These are phyloP conservation scores for Acorus calamus DNA, from an alignment of 106 monocot genomes.

Conservation along the genomic window DNA sequence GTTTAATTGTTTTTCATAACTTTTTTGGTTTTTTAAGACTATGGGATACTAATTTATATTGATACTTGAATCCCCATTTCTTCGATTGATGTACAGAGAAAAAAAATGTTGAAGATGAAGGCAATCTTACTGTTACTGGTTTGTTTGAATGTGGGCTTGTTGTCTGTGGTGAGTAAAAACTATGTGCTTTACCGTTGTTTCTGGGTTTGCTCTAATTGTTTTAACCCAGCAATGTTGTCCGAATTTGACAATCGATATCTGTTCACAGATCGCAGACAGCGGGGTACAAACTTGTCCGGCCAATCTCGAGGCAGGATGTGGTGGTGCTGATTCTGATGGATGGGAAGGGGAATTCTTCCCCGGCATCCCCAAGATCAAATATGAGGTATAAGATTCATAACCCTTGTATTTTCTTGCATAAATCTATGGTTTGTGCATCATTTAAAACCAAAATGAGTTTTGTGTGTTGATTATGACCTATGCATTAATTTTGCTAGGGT, in stretches of 20 bases:
- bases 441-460: too few relatives aligned
- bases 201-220: not conserved
- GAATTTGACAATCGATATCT: not conserved
- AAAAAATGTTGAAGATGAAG: slow-evolving; percentile 1
- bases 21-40: too few relatives aligned
- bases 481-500: not conserved
- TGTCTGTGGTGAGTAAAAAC: slow-evolving; percentile 21
- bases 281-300: not conserved
- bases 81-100: too few relatives aligned
- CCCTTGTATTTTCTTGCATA: not conserved
- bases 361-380: not conserved
- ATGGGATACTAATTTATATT: too few relatives aligned
- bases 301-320: not conserved
- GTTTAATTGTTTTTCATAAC: too few relatives aligned
- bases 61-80: too few relatives aligned
- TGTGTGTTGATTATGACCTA: not conserved
- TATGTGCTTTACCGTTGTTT: not conserved
- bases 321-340: not conserved
- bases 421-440: not conserved
- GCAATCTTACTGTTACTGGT: slow-evolving; percentile 17
- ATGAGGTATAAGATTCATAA: not conserved
- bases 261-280: slow-evolving; percentile 23
- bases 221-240: not conserved
- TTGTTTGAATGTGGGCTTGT: slow-evolving; percentile 14
- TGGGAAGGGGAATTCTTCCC: not conserved